Evolutionary conservation across 257 asterid species (phyloP), one percentile per base, ranked within the genome.

Genomic region (Jacaranda copaia): DNA sequence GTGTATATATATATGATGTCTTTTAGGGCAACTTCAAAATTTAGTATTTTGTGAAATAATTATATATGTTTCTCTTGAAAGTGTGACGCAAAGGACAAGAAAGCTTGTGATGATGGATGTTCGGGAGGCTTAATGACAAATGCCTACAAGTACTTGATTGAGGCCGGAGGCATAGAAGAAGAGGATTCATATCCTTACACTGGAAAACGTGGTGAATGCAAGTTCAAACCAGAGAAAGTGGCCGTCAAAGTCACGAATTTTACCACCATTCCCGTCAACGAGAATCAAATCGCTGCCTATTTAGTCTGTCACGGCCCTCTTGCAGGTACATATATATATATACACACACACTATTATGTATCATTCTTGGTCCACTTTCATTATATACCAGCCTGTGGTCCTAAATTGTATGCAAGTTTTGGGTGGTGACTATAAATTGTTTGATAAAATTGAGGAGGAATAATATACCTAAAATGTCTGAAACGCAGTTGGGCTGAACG

Each of bases 41-140:
- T 13, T 62, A 57, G 25, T 52, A 56, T 14, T 42, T 18, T 35
- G 55, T 42, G 6, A 16, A 10, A 11, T 65, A 38, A 32, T 60
- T 12, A 10, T 43, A 4, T 15, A 4, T 72, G 36, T n/a, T 6
- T 0, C 38, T 16, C 71, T 25, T 55, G 15, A 43, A 3, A 92
- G 97, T 90, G 96, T 65, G 96, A 89, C 56, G 84, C 76, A 4
- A 78, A 66, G 73, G 88, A 91, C 46, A 89, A 80, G 86, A 84
- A 72, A 14, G 76, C 90, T 6, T 93, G 98, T 13, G 92, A 91
- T 8, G 77, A 84, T 4, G 98, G 97, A 10, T 93, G 98, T 75
- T 79, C 82, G 0, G 98, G 98, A 5, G 98, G 98, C 1, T 85
- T 93, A 15, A 93, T 93, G 98, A 93, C 98, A 2, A 91, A 89